Conservation (phyloP, 208 protist species). For the Leishmania aethiopica region DNA sequence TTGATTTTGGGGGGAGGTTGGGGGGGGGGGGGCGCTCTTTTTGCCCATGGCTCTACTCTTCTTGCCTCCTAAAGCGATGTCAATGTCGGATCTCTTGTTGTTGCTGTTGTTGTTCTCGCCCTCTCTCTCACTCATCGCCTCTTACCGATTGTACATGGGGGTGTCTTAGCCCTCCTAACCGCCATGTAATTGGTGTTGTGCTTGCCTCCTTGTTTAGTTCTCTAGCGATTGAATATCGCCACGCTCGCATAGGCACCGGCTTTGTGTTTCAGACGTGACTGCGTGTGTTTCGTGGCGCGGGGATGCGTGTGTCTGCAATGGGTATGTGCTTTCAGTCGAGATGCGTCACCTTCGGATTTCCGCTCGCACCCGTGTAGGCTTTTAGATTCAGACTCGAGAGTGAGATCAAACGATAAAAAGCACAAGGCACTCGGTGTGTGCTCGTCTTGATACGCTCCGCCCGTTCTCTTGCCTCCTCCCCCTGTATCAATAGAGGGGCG, state of each 20-base stretch:
- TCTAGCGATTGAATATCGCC: background rate
- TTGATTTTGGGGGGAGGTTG: too few relatives aligned
- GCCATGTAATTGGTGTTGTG: background rate
- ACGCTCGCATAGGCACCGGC: background rate
- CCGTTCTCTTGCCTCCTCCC: background rate
- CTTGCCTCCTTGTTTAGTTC: background rate
- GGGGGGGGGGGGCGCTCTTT: background rate
- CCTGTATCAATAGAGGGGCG: background rate
- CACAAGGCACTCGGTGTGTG: background rate
- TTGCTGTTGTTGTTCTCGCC: background rate
- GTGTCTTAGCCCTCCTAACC: background rate
- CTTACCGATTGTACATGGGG: background rate
- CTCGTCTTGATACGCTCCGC: background rate
- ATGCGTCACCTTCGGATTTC: background rate
- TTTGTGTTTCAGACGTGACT: background rate
- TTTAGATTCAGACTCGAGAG: background rate
- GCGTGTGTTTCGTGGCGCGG: background rate
- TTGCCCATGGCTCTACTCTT: slow-evolving; percentile 2
- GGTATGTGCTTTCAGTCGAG: background rate
- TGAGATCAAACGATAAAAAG: background rate
- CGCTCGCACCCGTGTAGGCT: background rate
- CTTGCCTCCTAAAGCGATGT: background rate
- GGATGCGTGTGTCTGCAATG: background rate
- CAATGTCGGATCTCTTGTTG: slow-evolving; percentile 5
- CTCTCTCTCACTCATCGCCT: background rate